Conservation (phyloP, 108 stramenopile species). For the Cyclostephanos invisitatus region DNA sequence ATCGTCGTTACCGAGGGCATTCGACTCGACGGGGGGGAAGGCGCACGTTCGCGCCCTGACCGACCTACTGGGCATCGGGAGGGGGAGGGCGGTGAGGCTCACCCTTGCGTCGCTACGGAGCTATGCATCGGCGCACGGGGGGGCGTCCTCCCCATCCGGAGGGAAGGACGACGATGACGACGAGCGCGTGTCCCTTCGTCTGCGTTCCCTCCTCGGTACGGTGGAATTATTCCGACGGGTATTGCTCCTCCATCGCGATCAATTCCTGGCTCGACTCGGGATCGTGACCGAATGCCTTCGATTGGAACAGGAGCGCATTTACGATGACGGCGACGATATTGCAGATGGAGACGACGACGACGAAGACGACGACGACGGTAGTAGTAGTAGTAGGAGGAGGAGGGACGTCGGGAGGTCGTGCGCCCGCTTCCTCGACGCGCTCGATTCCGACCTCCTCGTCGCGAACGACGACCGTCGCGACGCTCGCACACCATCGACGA, state of each 20-base stretch:
- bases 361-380: neutral
- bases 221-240: conserved; percentile 35
- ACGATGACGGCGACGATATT: neutral
- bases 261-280: conserved; percentile 51
- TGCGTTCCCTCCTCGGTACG: conserved; percentile 59
- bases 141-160: neutral
- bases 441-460: conserved; percentile 26
- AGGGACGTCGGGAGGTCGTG: neutral
- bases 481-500: neutral
- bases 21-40: conserved; percentile 49
- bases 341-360: neutral
- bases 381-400: neutral
- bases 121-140: neutral
- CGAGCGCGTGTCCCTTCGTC: neutral
- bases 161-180: neutral
- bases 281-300: conserved; percentile 59
- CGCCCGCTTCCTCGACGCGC: conserved; percentile 8
- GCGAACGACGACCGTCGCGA: neutral
- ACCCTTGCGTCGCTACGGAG: conserved; percentile 51
- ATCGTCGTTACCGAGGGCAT: conserved; percentile 39
- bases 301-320: conserved; percentile 36
- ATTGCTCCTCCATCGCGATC: conserved; percentile 33
- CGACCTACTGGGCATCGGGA: conserved; percentile 43
- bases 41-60: conserved; percentile 46
- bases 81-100: conserved; percentile 46